Evolutionary conservation across 148 eudicot genomes (phyloP).

Genomic region (Camellia sinensis): DNA sequence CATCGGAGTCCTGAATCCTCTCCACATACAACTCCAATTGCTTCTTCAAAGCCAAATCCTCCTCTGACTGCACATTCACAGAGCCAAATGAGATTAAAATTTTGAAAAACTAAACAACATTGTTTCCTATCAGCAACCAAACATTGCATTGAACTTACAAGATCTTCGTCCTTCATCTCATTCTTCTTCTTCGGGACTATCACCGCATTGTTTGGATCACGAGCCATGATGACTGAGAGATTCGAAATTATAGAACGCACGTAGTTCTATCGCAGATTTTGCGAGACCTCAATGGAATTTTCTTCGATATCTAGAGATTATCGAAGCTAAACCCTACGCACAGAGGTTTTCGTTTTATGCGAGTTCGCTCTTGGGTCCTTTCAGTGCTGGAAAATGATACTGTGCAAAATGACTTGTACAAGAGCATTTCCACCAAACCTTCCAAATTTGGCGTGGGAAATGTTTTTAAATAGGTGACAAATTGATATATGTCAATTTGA

Average conservation of each 20-base stretch:
- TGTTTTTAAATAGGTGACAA: too few species aligned
- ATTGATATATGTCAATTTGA: too few species aligned
- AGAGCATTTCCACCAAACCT: too few species aligned
- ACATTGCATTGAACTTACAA: constrained; percentile 8
- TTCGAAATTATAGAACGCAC: constrained; percentile 3
- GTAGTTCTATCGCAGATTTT: neutral
- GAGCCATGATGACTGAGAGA: constrained; percentile 4
- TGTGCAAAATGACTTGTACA: too few species aligned
- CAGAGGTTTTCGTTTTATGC: neutral
- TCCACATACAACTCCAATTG: constrained; percentile 80
- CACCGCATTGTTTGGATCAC: constrained; percentile 19
- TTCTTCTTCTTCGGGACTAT: constrained; percentile 28
- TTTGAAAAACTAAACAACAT: neutral
- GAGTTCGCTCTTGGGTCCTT: neutral
- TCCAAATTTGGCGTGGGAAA: too few species aligned
- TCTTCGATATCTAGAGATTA: too few species aligned
- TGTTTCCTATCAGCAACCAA: neutral
- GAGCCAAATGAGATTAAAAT: neutral
- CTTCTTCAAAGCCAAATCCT: constrained; percentile 90
- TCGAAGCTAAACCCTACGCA: neutral
- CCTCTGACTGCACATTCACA: constrained; percentile 61
- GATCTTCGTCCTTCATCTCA: constrained; percentile 19
- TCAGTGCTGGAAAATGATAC: too few species aligned
- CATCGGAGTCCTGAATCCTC: constrained; percentile 71
- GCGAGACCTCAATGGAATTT: neutral